Percentiles rank a stretch among this genome's conserved stretches.
These are phyloP conservation scores for Tolypocladium guangdongense DNA, from an alignment of 2,329 filamentous ascomycete genomes.

Conservation along the genomic window DNA sequence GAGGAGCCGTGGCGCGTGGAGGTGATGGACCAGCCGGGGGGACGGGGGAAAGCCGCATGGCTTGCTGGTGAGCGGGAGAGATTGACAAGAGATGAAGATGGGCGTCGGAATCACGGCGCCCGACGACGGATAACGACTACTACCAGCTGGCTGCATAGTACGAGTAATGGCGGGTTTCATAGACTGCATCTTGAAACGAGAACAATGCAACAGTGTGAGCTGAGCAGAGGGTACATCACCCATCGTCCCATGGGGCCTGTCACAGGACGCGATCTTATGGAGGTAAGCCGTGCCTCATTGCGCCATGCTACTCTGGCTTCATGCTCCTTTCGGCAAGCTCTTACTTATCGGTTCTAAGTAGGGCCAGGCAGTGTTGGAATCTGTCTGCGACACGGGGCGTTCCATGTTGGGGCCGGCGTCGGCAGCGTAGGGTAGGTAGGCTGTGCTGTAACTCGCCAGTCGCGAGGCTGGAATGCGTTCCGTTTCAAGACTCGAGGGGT, in stretches of 20 bases:
- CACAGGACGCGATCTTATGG: too few relatives aligned
- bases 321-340: not conserved
- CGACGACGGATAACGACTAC: not conserved
- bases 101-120: not conserved
- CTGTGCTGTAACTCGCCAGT: too few relatives aligned
- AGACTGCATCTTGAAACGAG: not conserved
- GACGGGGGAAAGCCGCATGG: not conserved
- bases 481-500: not conserved
- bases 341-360: not conserved
- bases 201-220: not conserved
- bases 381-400: not conserved
- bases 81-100: not conserved
- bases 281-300: too few relatives aligned
- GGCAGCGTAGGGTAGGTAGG: not conserved
- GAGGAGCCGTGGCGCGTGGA: constrained; percentile 1
- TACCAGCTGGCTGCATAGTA: not conserved
- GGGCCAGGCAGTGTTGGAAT: not conserved
- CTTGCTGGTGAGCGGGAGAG: not conserved
- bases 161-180: not conserved
- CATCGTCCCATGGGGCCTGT: not conserved
- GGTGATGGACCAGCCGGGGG: not conserved
- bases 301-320: not conserved
- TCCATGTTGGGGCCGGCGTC: not conserved
- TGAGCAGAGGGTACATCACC: not conserved
- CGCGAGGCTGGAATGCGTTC: not conserved